Conservation (phyloP, 306 rosid genomes). For the Luffa aegyptiaca region DNA sequence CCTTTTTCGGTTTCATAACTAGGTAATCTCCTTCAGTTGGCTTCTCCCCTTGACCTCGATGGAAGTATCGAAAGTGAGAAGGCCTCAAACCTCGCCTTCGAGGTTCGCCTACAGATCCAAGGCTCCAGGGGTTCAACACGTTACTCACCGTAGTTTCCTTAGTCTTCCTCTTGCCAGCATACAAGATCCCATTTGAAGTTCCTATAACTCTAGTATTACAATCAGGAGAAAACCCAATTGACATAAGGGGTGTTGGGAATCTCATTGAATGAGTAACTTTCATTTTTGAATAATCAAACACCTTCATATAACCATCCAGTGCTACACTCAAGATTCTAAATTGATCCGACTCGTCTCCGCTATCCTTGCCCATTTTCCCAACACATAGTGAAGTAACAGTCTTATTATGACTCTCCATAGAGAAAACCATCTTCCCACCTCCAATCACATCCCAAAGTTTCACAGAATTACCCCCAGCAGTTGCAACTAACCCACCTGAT, state of each 20-base stretch:
- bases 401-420: constrained; percentile 91
- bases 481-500: constrained; percentile 60
- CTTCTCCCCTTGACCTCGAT: constrained; percentile 78
- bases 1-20: constrained; percentile 41
- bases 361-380: constrained; percentile 35
- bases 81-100: constrained; percentile 40
- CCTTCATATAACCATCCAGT: constrained; percentile 89
- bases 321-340: constrained; percentile 74
- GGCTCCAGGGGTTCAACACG: constrained; percentile 23
- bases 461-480: constrained; percentile 76
- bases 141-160: constrained; percentile 29
- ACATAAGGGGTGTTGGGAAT: constrained; percentile 81
- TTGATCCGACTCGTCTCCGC: constrained; percentile 42
- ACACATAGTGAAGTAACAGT: constrained; percentile 73
- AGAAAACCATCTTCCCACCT: constrained; percentile 63
- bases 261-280: constrained; percentile 80
- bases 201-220: constrained; percentile 54
- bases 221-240: constrained; percentile 59
- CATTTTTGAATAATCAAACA: constrained; percentile 62
- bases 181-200: constrained; percentile 67
- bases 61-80: constrained; percentile 53
- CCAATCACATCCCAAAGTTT: constrained; percentile 85
- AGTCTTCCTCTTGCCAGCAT: constrained; percentile 56
- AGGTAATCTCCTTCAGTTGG: constrained; percentile 58
- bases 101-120: constrained; percentile 22